These are phyloP conservation scores for Brassica juncea DNA, from an alignment of 345 rosid species.

Conservation along the genomic window DNA sequence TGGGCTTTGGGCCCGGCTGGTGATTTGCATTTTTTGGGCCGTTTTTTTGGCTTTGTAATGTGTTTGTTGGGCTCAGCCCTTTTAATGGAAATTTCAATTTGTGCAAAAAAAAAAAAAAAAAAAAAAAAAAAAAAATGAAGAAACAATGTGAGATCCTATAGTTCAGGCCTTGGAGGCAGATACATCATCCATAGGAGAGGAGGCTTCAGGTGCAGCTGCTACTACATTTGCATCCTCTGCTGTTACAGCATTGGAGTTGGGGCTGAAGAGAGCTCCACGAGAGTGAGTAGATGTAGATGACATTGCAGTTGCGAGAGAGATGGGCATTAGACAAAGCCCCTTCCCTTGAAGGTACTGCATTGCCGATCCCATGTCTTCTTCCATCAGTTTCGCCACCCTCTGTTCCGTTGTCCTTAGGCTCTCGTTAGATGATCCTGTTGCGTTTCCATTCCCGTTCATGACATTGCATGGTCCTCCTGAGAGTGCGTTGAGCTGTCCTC, in stretches of 20 bases:
- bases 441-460: conserved; percentile 39
- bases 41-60: too few relatives aligned
- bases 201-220: conserved; percentile 32
- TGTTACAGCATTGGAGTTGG: conserved; percentile 1
- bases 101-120: too few relatives aligned
- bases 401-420: conserved; percentile 74
- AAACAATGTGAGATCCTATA: conserved; percentile 15
- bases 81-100: too few relatives aligned
- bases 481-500: conserved; percentile 52
- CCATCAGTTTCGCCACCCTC: conserved; percentile 93
- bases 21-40: too few relatives aligned
- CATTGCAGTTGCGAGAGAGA: conserved; percentile 85
- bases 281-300: conserved; percentile 70
- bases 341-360: conserved; percentile 98
- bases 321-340: conserved; percentile 97
- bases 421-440: conserved; percentile 46
- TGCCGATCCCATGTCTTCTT: conserved; percentile 98
- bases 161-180: conserved; percentile 67
- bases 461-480: conserved; percentile 40
- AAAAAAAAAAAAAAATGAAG: not conserved
- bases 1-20: too few relatives aligned
- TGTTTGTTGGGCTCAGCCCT: too few relatives aligned
- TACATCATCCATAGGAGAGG: conserved; percentile 63
- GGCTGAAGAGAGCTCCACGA: conserved; percentile 46
- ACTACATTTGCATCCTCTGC: conserved; percentile 28